phyloP scores from a whole-genome alignment of 257 asterid genomes.

The Eucommia ulmoides region DNA sequence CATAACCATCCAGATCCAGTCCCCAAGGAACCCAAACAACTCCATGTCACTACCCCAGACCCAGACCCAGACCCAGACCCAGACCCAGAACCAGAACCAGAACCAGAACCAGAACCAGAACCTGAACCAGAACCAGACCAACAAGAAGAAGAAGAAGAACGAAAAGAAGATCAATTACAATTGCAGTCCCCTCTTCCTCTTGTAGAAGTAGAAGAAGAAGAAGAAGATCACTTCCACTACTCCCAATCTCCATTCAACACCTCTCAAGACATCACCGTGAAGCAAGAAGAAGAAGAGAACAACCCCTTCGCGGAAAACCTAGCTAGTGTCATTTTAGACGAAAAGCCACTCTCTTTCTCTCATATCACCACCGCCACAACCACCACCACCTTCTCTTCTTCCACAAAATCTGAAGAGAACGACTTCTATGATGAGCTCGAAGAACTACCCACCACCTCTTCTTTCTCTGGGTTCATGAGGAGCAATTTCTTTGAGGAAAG shows the following conservation, averaged over 20 bases:
- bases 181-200: no score
- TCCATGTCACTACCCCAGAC: slow-evolving; percentile 6
- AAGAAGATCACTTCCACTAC: slow-evolving; percentile 18
- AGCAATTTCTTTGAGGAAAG: slow-evolving; percentile 32
- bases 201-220: background rate
- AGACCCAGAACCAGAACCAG: slow-evolving; percentile 18
- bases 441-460: background rate
- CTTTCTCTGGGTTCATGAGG: slow-evolving; percentile 18
- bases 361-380: no score
- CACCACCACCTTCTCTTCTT: background rate
- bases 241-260: slow-evolving; percentile 29
- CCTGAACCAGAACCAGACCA: no score
- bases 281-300: slow-evolving; percentile 22
- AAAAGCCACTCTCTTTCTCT: background rate
- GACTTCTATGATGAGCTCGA: slow-evolving; percentile 2
- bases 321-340: slow-evolving; percentile 9
- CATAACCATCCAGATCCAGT: slow-evolving; percentile 58
- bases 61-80: slow-evolving; percentile 24
- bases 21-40: slow-evolving; percentile 4
- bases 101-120: no score
- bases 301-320: slow-evolving; percentile 18
- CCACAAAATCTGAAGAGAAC: background rate
- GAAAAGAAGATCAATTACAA: no score
- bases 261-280: slow-evolving; percentile 14
- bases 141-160: no score